A percentile compares a stretch with the other conserved stretches of the same genome.
Evolutionary conservation across 495 filamentous ascomycete species (phyloP).

Genomic region (Aspergillus mulundensis): DNA sequence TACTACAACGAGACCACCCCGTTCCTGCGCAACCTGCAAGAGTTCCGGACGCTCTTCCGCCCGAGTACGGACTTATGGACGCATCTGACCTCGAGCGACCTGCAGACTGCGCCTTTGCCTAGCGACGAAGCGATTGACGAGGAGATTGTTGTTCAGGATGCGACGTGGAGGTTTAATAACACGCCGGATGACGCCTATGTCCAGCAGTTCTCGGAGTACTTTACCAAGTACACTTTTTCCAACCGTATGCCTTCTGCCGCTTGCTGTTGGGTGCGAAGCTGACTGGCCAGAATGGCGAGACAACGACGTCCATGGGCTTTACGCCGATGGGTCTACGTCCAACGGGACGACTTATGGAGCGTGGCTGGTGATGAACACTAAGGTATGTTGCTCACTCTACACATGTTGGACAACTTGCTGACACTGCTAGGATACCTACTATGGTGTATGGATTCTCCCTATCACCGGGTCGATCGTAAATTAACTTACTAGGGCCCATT

Average conservation of each 20-base stretch:
- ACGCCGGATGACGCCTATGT: slow-evolving; percentile 48
- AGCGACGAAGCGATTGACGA: slow-evolving; percentile 37
- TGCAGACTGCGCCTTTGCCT: slow-evolving; percentile 50
- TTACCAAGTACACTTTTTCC: slow-evolving; percentile 56
- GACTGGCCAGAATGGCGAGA: slow-evolving; percentile 40
- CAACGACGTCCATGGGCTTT: slow-evolving; percentile 52
- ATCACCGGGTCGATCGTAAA: not conserved
- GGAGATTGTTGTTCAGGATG: slow-evolving; percentile 51
- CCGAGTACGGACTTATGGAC: slow-evolving; percentile 54
- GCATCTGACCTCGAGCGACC: slow-evolving; percentile 47
- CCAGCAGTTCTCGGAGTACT: slow-evolving; percentile 50
- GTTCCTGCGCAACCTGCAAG: slow-evolving; percentile 50
- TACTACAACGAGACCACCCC: slow-evolving; percentile 52
- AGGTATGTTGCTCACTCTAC: slow-evolving; percentile 19
- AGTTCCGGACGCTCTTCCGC: slow-evolving; percentile 52
- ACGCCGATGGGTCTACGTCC: slow-evolving; percentile 47
- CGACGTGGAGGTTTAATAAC: slow-evolving; percentile 52
- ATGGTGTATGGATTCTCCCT: slow-evolving; percentile 29
- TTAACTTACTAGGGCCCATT: slow-evolving; percentile 40
- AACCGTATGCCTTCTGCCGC: slow-evolving; percentile 22
- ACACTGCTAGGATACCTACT: slow-evolving; percentile 46
- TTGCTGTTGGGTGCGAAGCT: not conserved
- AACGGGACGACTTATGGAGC: slow-evolving; percentile 49
- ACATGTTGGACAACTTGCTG: not conserved
- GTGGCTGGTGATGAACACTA: slow-evolving; percentile 56